These are phyloP conservation scores for Leishmania tropica DNA, from an alignment of 208 protist genomes.

Conservation along the genomic window DNA sequence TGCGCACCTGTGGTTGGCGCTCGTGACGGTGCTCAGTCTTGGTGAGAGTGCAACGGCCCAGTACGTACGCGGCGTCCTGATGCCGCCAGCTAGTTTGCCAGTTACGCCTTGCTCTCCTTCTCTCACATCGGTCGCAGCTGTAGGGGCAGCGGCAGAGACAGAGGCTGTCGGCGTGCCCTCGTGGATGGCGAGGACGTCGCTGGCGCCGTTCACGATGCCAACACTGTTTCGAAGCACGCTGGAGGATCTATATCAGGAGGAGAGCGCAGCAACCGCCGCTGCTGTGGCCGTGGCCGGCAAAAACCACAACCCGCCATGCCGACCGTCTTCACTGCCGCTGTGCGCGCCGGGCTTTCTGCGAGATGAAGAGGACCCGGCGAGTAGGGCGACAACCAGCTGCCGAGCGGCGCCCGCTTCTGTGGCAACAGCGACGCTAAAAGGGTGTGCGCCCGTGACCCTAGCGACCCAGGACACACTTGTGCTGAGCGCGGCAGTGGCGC, in stretches of 20 bases:
- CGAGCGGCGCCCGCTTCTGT: background rate
- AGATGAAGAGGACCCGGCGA: background rate
- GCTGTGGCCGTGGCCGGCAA: background rate
- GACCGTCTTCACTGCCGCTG: constrained; percentile 1
- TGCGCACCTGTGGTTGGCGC: constrained; percentile 21
- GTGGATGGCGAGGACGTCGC: background rate
- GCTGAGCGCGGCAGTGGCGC: constrained; percentile 39
- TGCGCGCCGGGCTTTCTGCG: background rate
- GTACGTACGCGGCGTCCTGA: constrained; percentile 36
- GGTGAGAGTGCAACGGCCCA: constrained; percentile 34
- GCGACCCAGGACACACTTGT: constrained; percentile 16
- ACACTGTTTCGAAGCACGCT: constrained; percentile 24
- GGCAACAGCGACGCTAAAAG: background rate
- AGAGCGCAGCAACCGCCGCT: constrained; percentile 3
- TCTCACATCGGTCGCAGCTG: background rate
- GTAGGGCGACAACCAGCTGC: background rate
- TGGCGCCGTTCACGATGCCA: constrained; percentile 31
- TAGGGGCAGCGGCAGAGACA: background rate
- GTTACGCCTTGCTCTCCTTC: background rate
- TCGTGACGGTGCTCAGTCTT: constrained; percentile 24
- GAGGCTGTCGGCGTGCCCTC: background rate
- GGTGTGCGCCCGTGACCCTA: background rate
- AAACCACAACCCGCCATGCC: background rate
- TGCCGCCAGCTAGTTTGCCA: constrained; percentile 8
- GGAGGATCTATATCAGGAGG: constrained; percentile 28